phyloP scores from a whole-genome alignment of 495 filamentous ascomycete genomes.

The Aspergillus kassunensis region DNA sequence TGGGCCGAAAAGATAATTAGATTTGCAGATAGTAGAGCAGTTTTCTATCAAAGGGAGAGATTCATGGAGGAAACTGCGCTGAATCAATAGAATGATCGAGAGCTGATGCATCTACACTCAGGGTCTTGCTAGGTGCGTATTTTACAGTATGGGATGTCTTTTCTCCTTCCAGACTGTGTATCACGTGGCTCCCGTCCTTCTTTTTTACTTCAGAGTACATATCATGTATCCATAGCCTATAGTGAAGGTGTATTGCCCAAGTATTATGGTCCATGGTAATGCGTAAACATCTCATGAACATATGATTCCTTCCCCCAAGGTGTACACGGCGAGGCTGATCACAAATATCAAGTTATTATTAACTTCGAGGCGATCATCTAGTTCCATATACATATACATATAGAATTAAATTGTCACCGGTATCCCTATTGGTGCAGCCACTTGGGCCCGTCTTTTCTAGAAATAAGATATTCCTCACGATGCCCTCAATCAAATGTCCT shows the following conservation, averaged over 20 bases:
- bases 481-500: too few species aligned
- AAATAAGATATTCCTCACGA: too few species aligned
- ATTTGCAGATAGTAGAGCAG: not conserved
- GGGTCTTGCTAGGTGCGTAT: conserved; percentile 18
- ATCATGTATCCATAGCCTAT: not conserved
- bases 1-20: not conserved
- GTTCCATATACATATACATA: conserved; percentile 6
- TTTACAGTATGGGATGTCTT: conserved; percentile 19
- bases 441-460: too few species aligned
- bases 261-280: not conserved
- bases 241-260: too few species aligned
- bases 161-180: conserved; percentile 16
- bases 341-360: conserved; percentile 13
- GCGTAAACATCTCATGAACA: not conserved
- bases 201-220: not conserved
- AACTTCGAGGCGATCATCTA: conserved; percentile 20
- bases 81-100: conserved; percentile 9
- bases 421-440: too few species aligned
- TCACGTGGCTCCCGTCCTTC: conserved; percentile 24
- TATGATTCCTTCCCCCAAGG: not conserved
- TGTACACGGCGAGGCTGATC: conserved; percentile 7
- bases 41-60: not conserved
- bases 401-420: not conserved
- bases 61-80: not conserved
- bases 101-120: conserved; percentile 15